Base-by-base conservation (phyloP, 2,329 filamentous ascomycete species). In the Hymenoscyphus salicellus region DNA sequence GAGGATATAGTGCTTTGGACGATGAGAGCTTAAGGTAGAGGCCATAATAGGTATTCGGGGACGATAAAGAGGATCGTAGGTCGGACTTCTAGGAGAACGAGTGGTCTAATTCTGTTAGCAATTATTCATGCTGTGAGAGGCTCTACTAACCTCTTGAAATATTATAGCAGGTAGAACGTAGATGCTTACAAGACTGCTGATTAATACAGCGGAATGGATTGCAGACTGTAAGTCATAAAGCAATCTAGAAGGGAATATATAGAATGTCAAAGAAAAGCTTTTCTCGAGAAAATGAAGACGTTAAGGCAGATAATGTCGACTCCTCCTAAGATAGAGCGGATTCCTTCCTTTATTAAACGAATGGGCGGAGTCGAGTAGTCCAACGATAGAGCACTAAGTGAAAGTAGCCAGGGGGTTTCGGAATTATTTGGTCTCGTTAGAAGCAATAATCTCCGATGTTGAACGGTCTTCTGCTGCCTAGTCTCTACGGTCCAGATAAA, bases 171-270 rank as follows among this genome's bases (percentile, higher is more conserved):
- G 33, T 16, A 3, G 10, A 38, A 38, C 33, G 33, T 16, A 3
- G 10, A 38, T 38, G 11, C 33, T 38, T 38, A 14, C 11, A 38
- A 11, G 10, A 33, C 32, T 33, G 8, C 32, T 36, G 8, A 36
- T 36, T 36, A 8, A 36, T 36, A 36, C 1, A 36, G 32, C 10
- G 4, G 8, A 36, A 36, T 36, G 8, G 32, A 36, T 36, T 36
- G 17, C n/a, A 17, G 41, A 46, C 41, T 46, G 5, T 10, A 17
- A 46, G 41, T 46, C 17, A 46, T 46, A 46, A 46, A 46, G 41
- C 91, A 5, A 46, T 17, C 41, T 46, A 46, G 41, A 46, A 10
- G 41, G 4, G 17, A 46, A 46, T 46, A 20, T 46, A 46, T 46
- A 20, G 41, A 46, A 46, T 46, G 41, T 10, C 17, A 10, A 46